Base-by-base conservation (phyloP, 1,139 yeast species). In the Pichia sorboxylosa region DNA sequence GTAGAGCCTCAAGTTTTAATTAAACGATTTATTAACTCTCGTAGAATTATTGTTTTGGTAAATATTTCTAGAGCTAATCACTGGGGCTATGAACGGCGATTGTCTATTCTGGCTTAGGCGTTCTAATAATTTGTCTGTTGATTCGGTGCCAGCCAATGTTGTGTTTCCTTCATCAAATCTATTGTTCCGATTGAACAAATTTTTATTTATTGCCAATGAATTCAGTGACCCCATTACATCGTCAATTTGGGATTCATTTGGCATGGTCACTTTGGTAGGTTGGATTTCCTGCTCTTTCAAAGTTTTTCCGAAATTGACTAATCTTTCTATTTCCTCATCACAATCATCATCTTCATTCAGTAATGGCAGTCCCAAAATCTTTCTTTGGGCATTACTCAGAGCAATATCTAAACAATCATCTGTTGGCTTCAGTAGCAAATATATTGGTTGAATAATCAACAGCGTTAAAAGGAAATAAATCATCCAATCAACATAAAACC, bases 381-480 rank as follows among this genome's bases (percentile, higher is more conserved):
- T 48, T 22, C 59, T 41, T 33, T 55, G 58, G 6, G 46, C 42
- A 21, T 43, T 46, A 2, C 44, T 45, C 26, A 55, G 40, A 11
- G 55, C 54, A 26, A 55, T 37, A 33, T 55, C 59, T 10, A 52
- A 35, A 36, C 59, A 55, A 29, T 45, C 45, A 31, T 55, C 59
- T 34, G 45, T 45, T 4, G 57, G 58, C 31, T 48, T 52, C 10
- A 49, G 13, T 8, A 55, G 32, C 28, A 41, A 39, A 20, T 51
- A 32, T 2, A 40, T 14, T 20, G 49, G 35, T 5, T 44, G 30
- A 2, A 39, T 14, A 13, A 52, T 39, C 29, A 49, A 46, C 28
- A 45, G 26, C 2, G 33, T 10, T 4, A 50, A 27, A 7, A 48
- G 24, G 3, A 44, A 4, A 43, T 29, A 15, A 34, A 29, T 18